These are phyloP conservation scores for Esteya vermicola DNA, from an alignment of 2,329 filamentous ascomycete species.

Conservation along the genomic window DNA sequence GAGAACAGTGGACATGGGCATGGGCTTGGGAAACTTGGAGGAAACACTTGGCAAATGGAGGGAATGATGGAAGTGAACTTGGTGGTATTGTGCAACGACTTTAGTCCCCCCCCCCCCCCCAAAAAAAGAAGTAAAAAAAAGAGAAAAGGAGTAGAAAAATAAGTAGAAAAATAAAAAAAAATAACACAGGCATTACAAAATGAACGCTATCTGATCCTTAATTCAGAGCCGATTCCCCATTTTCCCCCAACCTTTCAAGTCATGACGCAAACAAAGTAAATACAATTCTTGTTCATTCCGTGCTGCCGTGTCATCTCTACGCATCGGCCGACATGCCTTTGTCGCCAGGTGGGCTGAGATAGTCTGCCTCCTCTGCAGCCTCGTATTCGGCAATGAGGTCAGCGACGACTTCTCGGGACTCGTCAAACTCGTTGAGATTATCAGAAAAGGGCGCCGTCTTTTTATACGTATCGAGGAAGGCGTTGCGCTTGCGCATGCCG, in stretches of 20 bases:
- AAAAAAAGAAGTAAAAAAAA: not conserved
- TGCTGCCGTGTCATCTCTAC: slow-evolving; percentile 23
- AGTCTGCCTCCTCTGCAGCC: slow-evolving; percentile 81
- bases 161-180: not conserved
- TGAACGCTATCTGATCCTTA: not conserved
- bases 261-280: too few relatives aligned
- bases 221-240: not conserved
- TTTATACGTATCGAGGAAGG: slow-evolving; percentile 93
- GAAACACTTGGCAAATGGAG: too few relatives aligned
- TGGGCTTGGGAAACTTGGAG: not conserved
- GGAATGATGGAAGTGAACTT: too few relatives aligned
- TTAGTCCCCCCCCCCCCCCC: not conserved
- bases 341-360: slow-evolving; percentile 56
- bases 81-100: too few relatives aligned
- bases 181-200: not conserved
- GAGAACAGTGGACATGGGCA: too few relatives aligned
- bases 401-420: slow-evolving; percentile 78
- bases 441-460: slow-evolving; percentile 89
- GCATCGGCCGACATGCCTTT: slow-evolving; percentile 37
- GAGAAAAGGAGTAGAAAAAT: not conserved
- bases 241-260: too few relatives aligned
- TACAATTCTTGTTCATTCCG: too few relatives aligned
- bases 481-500: slow-evolving; percentile 86
- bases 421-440: slow-evolving; percentile 87
- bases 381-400: slow-evolving; percentile 93